Base-by-base conservation (phyloP, 2,329 filamentous ascomycete genomes). In the Aspergillus terreus region DNA sequence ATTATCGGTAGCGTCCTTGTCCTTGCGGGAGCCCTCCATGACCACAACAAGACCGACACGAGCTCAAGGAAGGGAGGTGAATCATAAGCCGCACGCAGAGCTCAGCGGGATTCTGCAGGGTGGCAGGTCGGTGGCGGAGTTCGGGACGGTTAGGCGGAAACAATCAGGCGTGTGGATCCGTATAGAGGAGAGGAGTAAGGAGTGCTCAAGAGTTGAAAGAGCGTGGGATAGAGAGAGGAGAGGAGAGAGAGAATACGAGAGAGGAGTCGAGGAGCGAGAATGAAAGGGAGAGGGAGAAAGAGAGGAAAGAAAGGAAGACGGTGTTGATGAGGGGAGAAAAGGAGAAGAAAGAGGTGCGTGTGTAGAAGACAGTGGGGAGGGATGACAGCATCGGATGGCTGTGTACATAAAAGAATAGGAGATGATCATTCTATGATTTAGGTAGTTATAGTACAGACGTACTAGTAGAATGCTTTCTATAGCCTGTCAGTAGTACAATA, bases 1-100 rank as follows among this genome's bases (percentile, higher is more conserved):
- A 56, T 66, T 65, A 51, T 72, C 70, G 36, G 63, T 64, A 54
- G 64, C 60, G 47, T 71, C 66, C 54, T 60, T 66, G 47, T 63
- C 58, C 57, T 60, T 63, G 51, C 58, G 61, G 53, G 58, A 65
- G 59, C 61, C 63, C 57, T 71, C 68, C 71, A 73, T 73, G 55
- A 54, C 64, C 62, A 63, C 59, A 50, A 61, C 57, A 49, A 54
- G 52, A 59, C 56, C 55, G 55, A 59, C 64, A 58, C 60, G 55
- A 55, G 56, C 33, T 53, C 51, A 49, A 53, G 45, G 44, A 36
- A 47, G 46, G 44, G 50, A 52, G 47, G 63, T 60, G 15, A 55
- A 60, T 62, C 69, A 71, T 71, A 66, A 55, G 64, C 47, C 19
- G 33, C 41, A 49, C 27, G 40, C 27, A 25, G 30, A 43, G 25